Conservation (phyloP, 805 yeast species). For the Ogataea salicorniae region DNA sequence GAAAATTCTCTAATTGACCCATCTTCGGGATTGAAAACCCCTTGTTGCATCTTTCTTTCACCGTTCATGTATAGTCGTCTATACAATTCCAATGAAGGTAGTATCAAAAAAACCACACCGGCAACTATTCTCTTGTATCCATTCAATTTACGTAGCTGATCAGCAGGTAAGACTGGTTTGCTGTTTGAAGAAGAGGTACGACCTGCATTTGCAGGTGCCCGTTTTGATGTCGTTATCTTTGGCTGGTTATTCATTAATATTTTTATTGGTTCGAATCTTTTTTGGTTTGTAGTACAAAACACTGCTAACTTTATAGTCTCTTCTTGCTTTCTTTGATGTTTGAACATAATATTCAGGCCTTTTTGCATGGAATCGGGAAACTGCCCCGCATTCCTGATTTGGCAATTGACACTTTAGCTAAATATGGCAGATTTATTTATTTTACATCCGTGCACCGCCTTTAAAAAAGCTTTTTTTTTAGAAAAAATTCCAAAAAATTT, state of each 20-base stretch:
- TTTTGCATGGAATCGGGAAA: too few species aligned
- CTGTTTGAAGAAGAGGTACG: too few species aligned
- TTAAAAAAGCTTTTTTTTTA: neutral
- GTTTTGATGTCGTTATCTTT: too few species aligned
- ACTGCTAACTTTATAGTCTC: too few species aligned
- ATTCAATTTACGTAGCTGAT: conserved; percentile 19
- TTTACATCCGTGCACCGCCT: neutral
- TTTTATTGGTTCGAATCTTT: too few species aligned
- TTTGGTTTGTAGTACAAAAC: too few species aligned
- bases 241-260: too few species aligned
- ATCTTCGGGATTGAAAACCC: conserved; percentile 38
- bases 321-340: too few species aligned
- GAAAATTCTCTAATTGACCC: conserved; percentile 40
- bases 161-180: conserved; percentile 11
- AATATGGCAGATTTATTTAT: neutral
- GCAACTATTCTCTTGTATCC: conserved; percentile 29
- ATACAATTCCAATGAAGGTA: conserved; percentile 30
- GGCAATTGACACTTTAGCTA: neutral
- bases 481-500: too few species aligned
- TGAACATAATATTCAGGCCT: too few species aligned
- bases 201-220: too few species aligned
- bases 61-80: conserved; percentile 34
- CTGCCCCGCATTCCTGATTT: too few species aligned
- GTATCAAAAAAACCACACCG: conserved; percentile 24
- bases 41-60: conserved; percentile 40